Evolutionary conservation across 2,329 filamentous ascomycete species (phyloP).

Genomic region (Beauveria caledonica): DNA sequence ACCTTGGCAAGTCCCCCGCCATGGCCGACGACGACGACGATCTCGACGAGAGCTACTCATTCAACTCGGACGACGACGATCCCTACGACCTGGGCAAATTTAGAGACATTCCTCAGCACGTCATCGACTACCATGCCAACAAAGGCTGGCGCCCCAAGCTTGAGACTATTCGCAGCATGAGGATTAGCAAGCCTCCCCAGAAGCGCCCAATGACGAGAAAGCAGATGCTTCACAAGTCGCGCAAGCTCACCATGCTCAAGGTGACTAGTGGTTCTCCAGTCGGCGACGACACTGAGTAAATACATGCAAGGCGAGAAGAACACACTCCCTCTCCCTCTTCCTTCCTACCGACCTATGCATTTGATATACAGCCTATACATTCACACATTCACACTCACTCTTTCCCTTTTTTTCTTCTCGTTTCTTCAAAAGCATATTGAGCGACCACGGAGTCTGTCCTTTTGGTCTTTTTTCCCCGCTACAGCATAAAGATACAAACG

Average conservation of each 20-base stretch:
- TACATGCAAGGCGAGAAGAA: not conserved
- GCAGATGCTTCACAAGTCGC: constrained; percentile 3
- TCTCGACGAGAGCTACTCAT: constrained; percentile 14
- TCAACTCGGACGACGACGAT: not conserved
- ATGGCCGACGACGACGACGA: constrained; percentile 22
- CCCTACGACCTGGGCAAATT: too few relatives aligned
- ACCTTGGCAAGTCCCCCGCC: constrained; percentile 22
- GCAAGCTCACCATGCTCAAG: constrained; percentile 20
- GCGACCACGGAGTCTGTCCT: not conserved
- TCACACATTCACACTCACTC: not conserved
- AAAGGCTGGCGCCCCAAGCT: constrained; percentile 34
- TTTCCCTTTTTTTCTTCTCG: not conserved
- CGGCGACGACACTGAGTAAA: constrained; percentile 29
- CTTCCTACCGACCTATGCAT: not conserved
- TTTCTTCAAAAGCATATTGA: not conserved
- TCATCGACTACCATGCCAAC: constrained; percentile 19
- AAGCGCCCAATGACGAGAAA: constrained; percentile 10
- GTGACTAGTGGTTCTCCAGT: constrained; percentile 28
- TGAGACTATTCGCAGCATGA: constrained; percentile 38
- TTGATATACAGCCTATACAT: not conserved
- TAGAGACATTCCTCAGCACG: not conserved
- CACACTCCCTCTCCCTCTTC: not conserved
- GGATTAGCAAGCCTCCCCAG: too few relatives aligned
- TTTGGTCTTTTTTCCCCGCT: not conserved
- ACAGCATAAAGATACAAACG: not conserved